Evolutionary conservation across 1,284 basidiomycete genomes (phyloP).

Genomic region (Apiotrichum akiyoshidainum): DNA sequence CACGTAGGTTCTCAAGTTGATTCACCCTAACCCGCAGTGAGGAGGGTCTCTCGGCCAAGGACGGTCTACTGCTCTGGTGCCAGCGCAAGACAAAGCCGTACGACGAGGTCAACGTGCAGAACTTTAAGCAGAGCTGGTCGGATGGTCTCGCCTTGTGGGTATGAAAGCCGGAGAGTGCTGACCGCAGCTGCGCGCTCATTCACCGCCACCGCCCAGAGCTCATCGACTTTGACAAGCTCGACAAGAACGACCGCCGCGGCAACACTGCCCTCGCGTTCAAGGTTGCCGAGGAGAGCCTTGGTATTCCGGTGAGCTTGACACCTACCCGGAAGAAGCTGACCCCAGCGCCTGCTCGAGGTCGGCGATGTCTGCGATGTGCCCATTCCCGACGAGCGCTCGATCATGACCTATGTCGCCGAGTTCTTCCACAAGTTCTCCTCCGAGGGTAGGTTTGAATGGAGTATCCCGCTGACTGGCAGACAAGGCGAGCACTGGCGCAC

Average conservation of each 20-base stretch:
- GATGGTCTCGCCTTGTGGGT: constrained; percentile 90
- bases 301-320: constrained; percentile 69
- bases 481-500: constrained; percentile 88
- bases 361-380: constrained; percentile 88
- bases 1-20: constrained; percentile 59
- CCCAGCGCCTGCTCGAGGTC: constrained; percentile 87
- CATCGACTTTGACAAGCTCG: constrained; percentile 74
- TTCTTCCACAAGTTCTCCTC: constrained; percentile 98
- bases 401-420: constrained; percentile 69
- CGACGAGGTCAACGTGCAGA: constrained; percentile 82
- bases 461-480: constrained; percentile 56
- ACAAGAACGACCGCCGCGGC: constrained; percentile 73
- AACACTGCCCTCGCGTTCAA: constrained; percentile 83
- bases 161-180: constrained; percentile 8
- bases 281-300: constrained; percentile 78
- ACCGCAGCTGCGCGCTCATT: constrained; percentile 82
- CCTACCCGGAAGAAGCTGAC: constrained; percentile 2
- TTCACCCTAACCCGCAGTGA: constrained; percentile 60
- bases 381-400: constrained; percentile 85
- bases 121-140: constrained; percentile 88
- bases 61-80: constrained; percentile 94
- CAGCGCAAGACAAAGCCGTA: constrained; percentile 92
- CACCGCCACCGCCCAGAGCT: constrained; percentile 95
- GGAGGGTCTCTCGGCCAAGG: constrained; percentile 94
- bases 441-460: constrained; percentile 64